Evolutionary conservation across 192 early-diverging fungal species (phyloP).

Genomic region (Backusella morwellensis): DNA sequence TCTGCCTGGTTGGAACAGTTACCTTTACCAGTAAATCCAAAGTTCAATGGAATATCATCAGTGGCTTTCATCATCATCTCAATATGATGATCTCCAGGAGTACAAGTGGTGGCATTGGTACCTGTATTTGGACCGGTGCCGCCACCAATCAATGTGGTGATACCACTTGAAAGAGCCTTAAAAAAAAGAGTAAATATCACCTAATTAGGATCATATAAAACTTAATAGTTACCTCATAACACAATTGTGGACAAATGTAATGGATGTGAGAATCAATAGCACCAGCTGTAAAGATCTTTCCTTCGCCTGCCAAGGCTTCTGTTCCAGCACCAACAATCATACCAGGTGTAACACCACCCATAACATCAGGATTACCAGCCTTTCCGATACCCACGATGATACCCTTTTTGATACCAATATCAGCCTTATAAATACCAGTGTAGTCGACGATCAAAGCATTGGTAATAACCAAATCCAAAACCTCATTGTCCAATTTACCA

Average conservation of each 20-base stretch:
- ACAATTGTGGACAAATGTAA: slow-evolving; percentile 92
- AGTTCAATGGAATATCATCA: slow-evolving; percentile 86
- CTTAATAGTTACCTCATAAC: slow-evolving; percentile 60
- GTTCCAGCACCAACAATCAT: slow-evolving; percentile 89
- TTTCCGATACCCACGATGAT: slow-evolving; percentile 93
- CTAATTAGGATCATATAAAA: not conserved
- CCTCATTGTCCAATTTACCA: slow-evolving; percentile 59
- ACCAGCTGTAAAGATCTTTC: slow-evolving; percentile 90
- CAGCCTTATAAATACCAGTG: slow-evolving; percentile 96
- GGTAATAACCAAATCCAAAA: slow-evolving; percentile 93
- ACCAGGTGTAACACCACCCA: slow-evolving; percentile 86
- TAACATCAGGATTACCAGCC: slow-evolving; percentile 96
- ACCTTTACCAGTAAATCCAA: slow-evolving; percentile 96
- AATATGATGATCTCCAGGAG: slow-evolving; percentile 79
- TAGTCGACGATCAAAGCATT: slow-evolving; percentile 93
- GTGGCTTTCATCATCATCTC: slow-evolving; percentile 89
- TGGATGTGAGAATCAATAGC: slow-evolving; percentile 95
- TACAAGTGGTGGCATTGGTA: slow-evolving; percentile 96
- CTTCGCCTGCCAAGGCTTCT: slow-evolving; percentile 91
- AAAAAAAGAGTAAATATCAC: not conserved
- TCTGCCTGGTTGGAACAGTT: slow-evolving; percentile 68
- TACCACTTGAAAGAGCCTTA: slow-evolving; percentile 71
- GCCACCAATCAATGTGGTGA: slow-evolving; percentile 86
- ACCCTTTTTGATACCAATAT: slow-evolving; percentile 91
- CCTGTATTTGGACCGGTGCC: slow-evolving; percentile 97